Percentiles rank a stretch among this genome's conserved stretches.
phyloP scores from a whole-genome alignment of 495 filamentous ascomycete species.

The Aspergillus avenaceus region DNA sequence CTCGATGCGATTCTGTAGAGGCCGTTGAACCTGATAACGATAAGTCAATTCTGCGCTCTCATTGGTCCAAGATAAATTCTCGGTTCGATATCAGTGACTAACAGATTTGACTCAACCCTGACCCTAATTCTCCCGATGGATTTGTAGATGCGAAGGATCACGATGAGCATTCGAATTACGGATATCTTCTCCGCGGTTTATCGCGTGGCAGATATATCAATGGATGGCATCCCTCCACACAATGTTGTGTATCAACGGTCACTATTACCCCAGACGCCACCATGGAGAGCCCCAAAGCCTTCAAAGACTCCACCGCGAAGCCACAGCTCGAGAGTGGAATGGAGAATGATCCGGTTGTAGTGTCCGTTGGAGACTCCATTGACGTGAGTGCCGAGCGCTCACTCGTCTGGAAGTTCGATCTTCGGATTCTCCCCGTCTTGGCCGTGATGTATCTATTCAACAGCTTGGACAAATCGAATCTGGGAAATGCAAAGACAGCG shows the following conservation, averaged over 20 bases:
- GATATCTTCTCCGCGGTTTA: neutral
- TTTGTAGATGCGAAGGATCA: neutral
- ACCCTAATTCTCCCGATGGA: neutral
- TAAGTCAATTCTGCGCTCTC: too few relatives aligned
- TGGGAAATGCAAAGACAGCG: slow-evolving; percentile 61
- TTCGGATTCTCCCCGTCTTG: slow-evolving; percentile 51
- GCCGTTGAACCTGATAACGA: too few relatives aligned
- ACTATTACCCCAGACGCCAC: neutral
- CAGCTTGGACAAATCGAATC: slow-evolving; percentile 54
- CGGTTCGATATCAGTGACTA: too few relatives aligned
- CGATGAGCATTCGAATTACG: neutral
- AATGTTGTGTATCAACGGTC: neutral
- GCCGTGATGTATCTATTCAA: slow-evolving; percentile 57
- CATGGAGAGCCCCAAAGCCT: neutral
- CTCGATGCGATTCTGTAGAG: too few relatives aligned
- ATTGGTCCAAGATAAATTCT: too few relatives aligned
- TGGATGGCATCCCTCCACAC: neutral
- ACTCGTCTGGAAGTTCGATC: slow-evolving; percentile 53
- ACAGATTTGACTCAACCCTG: too few relatives aligned
- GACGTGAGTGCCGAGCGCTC: slow-evolving; percentile 39
- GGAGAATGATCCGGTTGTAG: neutral
- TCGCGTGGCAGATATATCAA: neutral
- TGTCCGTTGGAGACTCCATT: neutral
- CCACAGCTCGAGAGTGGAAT: neutral
- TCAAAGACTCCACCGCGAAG: neutral